These are phyloP conservation scores for Agaricus subrufescens DNA, from an alignment of 768 basidiomycete genomes.

Conservation along the genomic window DNA sequence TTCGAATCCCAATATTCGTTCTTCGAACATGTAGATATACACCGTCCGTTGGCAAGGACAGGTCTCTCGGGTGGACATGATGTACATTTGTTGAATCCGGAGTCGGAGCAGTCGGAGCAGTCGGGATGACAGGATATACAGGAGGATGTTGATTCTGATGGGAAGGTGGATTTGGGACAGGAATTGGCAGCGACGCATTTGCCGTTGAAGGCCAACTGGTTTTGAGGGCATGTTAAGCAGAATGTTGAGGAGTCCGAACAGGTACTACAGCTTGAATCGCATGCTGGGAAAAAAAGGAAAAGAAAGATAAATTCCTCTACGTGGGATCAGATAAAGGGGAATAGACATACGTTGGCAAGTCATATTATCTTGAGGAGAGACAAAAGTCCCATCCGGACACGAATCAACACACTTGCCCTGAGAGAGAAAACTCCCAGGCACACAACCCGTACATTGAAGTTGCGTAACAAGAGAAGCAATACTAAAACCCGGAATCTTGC, in stretches of 20 bases:
- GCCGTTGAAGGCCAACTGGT: constrained; percentile 63
- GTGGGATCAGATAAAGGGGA: neutral
- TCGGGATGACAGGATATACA: constrained; percentile 80
- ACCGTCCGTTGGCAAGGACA: constrained; percentile 70
- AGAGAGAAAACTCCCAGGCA: constrained; percentile 72
- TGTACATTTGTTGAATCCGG: constrained; percentile 70
- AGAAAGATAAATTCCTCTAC: neutral
- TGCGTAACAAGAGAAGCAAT: constrained; percentile 58
- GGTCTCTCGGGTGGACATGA: constrained; percentile 65
- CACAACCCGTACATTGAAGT: constrained; percentile 71
- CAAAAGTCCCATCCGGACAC: constrained; percentile 72
- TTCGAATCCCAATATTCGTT: constrained; percentile 66
- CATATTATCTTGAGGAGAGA: constrained; percentile 65
- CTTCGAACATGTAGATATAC: constrained; percentile 69
- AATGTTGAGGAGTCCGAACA: constrained; percentile 65
- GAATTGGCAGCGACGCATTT: constrained; percentile 55
- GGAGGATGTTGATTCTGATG: constrained; percentile 53
- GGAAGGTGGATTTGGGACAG: constrained; percentile 69
- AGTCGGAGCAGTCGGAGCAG: constrained; percentile 72
- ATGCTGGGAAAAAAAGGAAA: constrained; percentile 37
- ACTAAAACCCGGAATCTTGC: constrained; percentile 67
- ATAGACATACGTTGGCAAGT: constrained; percentile 55
- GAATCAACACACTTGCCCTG: constrained; percentile 62
- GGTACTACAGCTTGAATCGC: constrained; percentile 66
- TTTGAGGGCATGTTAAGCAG: constrained; percentile 64